Percentiles rank a stretch among this genome's conserved stretches.
These are phyloP conservation scores for Vitis labrusca DNA, from an alignment of 164 flowering plant species.

Conservation along the genomic window DNA sequence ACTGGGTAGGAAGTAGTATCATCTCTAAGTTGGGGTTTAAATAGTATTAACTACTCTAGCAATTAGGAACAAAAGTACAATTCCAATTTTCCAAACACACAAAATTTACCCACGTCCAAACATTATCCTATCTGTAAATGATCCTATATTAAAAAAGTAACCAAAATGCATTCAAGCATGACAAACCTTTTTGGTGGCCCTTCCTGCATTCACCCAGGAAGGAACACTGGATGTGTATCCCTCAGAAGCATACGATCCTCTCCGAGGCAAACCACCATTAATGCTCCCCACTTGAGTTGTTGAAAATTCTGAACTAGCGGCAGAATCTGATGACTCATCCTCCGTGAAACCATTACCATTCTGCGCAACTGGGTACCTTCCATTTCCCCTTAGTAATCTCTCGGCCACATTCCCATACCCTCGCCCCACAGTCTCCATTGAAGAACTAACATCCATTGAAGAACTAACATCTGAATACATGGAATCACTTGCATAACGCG, in stretches of 20 bases:
- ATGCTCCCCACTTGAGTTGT: slow-evolving; percentile 45
- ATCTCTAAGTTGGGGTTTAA: too few relatives aligned
- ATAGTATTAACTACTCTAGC: too few relatives aligned
- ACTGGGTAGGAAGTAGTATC: too few relatives aligned
- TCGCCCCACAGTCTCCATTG: slow-evolving; percentile 38
- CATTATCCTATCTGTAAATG: too few relatives aligned
- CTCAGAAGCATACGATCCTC: slow-evolving; percentile 34
- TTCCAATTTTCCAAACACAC: too few relatives aligned
- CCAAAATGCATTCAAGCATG: not conserved
- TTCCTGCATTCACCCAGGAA: slow-evolving; percentile 35
- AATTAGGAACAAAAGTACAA: too few relatives aligned
- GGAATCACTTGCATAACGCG: slow-evolving; percentile 32
- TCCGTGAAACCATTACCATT: slow-evolving; percentile 49
- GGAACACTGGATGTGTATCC: slow-evolving; percentile 60
- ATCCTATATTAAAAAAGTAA: too few relatives aligned
- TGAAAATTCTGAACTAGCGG: slow-evolving; percentile 69
- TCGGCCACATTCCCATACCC: slow-evolving; percentile 16
- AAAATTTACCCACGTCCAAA: too few relatives aligned
- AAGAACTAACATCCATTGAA: slow-evolving; percentile 51
- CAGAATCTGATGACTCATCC: slow-evolving; percentile 74
- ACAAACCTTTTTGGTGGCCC: slow-evolving; percentile 41
- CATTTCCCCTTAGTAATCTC: slow-evolving; percentile 26
- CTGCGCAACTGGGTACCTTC: slow-evolving; percentile 32
- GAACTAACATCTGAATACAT: slow-evolving; percentile 49
- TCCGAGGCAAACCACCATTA: slow-evolving; percentile 25